Evolutionary conservation across 1,139 yeast species (phyloP).

Genomic region (Candida sp.): DNA sequence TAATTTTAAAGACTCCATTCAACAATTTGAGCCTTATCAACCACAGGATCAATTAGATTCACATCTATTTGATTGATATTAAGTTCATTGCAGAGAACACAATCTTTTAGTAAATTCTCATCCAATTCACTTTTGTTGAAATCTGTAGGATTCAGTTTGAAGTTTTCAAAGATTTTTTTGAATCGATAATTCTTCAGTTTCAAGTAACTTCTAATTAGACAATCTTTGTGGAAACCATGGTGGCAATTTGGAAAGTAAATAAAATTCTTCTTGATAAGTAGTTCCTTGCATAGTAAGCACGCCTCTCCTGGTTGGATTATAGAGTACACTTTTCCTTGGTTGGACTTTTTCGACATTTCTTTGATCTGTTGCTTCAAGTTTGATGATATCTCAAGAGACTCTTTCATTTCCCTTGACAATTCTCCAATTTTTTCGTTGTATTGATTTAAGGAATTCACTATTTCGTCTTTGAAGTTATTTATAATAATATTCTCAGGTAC

Average conservation of each 20-base stretch:
- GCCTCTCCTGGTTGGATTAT: slow-evolving; percentile 82
- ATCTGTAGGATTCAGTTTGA: slow-evolving; percentile 42
- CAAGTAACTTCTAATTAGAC: slow-evolving; percentile 61
- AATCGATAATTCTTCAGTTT: slow-evolving; percentile 63
- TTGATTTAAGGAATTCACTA: slow-evolving; percentile 71
- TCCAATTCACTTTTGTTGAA: slow-evolving; percentile 49
- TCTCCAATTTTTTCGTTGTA: slow-evolving; percentile 64
- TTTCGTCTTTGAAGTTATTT: slow-evolving; percentile 80
- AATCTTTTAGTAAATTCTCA: slow-evolving; percentile 57
- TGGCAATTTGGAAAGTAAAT: slow-evolving; percentile 81
- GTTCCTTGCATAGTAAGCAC: slow-evolving; percentile 66
- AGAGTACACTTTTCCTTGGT: slow-evolving; percentile 26
- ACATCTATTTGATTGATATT: slow-evolving; percentile 71
- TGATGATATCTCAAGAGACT: slow-evolving; percentile 62
- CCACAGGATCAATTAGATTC: slow-evolving; percentile 22
- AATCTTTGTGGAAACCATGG: slow-evolving; percentile 89
- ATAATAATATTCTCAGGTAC: slow-evolving; percentile 83
- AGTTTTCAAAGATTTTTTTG: slow-evolving; percentile 55
- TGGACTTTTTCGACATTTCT: slow-evolving; percentile 44
- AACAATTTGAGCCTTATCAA: slow-evolving; percentile 15
- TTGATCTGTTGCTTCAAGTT: slow-evolving; percentile 59
- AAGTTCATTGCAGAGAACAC: slow-evolving; percentile 78
- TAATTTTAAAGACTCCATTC: slow-evolving; percentile 22
- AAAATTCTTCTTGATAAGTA: slow-evolving; percentile 72
- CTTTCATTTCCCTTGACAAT: slow-evolving; percentile 73